Base-by-base conservation (phyloP, 257 asterid genomes). In the Ophiorrhiza pumila region DNA sequence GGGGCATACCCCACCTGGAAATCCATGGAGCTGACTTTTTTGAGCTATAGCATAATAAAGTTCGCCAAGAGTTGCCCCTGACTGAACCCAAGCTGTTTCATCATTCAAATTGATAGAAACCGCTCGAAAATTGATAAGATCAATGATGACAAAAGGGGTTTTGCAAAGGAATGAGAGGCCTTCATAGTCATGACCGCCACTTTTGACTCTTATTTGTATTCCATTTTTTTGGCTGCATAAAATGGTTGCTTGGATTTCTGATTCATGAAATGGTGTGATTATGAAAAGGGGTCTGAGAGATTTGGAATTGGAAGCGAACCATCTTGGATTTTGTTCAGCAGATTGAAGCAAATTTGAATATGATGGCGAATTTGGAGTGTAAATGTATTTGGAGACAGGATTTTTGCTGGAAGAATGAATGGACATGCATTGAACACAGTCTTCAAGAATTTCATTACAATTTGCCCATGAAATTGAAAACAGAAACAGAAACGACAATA, bases 141-240 rank as follows among this genome's bases (percentile, higher is more conserved):
- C 82, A 65, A 77, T 63, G 41, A 81, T 58, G 7, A 70, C 32
- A 32, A 77, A 81, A 0, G 69, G 76, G 8, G 45, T n/a, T 47
- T 60, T 27, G 29, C 69, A 77, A 4, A 56, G 73, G 31, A 64
- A 81, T 11, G 85, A 81, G 0, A 69, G 78, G 42, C 84, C 84
- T 73, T 80, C 84, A 43, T 76, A 80, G 68, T 80, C 84, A 55
- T 77, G 81, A 3, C 84, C 84, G 3, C 81, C 79, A 17, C 84
- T 81, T 62, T 50, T 77, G 35, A 74, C 29, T 67, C 80, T 77
- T 15, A 77, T 50, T 58, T 71, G 85, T 15, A 77, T 42, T 25
- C 71, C 76, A 1, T 61, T 58, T 31, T 61, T 71, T 39, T 32
- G 64, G 73, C 72, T 68, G 63, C 85, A 77, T 18, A 71, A 9